These are phyloP conservation scores for barley (Hordeum vulgare) DNA, from an alignment of 176 grass and related monocot genomes.

Conservation along the genomic window DNA sequence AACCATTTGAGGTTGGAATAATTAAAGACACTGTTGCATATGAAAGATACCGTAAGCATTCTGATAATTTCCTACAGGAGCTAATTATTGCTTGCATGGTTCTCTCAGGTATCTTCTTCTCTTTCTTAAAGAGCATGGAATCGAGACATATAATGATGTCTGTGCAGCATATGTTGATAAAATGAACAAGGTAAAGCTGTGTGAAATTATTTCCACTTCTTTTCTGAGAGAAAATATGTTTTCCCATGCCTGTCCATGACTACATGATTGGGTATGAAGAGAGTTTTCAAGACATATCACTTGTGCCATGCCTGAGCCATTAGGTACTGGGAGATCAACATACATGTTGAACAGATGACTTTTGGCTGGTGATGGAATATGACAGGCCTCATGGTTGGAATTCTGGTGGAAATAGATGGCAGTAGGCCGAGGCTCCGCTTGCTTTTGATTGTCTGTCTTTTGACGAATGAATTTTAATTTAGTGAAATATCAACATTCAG, in stretches of 20 bases:
- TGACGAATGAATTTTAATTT: not conserved
- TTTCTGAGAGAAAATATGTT: not conserved
- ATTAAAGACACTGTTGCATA: not conserved
- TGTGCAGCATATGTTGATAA: conserved; percentile 61
- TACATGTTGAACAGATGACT: not conserved
- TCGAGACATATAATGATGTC: conserved; percentile 43
- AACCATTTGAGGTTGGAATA: not conserved
- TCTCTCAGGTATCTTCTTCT: conserved; percentile 58
- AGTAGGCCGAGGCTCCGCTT: not conserved
- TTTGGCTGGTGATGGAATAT: not conserved
- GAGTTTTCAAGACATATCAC: not conserved
- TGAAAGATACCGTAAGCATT: conserved; percentile 4
- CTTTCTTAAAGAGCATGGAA: conserved; percentile 88
- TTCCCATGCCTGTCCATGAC: not conserved
- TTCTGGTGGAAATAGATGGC: not conserved
- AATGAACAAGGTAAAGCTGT: conserved; percentile 73
- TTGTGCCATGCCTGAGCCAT: not conserved
- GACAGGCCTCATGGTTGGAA: not conserved
- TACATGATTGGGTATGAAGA: not conserved
- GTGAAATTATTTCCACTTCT: not conserved
- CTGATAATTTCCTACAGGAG: not conserved
- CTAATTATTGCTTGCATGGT: conserved; percentile 27
- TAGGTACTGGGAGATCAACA: not conserved
- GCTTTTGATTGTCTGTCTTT: conserved; percentile 8
- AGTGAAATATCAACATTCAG: not conserved